Evolutionary conservation across 768 basidiomycete genomes (phyloP).

Genomic region (Russula ochroleuca): DNA sequence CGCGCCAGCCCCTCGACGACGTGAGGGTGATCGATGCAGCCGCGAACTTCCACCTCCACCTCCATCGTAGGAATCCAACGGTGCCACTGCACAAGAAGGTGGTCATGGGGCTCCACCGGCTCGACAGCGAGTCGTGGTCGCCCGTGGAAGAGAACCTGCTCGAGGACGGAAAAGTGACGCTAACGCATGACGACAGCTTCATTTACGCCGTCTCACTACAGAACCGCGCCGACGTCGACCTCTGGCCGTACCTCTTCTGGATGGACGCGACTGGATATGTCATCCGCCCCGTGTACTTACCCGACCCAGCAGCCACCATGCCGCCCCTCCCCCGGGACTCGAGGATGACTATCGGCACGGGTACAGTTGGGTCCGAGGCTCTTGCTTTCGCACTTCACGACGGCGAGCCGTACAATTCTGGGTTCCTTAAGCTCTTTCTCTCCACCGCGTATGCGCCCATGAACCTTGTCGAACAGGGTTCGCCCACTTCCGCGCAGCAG

Average conservation of each 20-base stretch:
- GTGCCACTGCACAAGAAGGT: conserved; percentile 47
- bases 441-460: conserved; percentile 49
- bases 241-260: conserved; percentile 61
- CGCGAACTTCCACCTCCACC: conserved; percentile 56
- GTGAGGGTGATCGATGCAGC: conserved; percentile 47
- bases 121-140: conserved; percentile 45
- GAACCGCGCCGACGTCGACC: conserved; percentile 47
- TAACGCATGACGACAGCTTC: conserved; percentile 40
- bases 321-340: conserved; percentile 46
- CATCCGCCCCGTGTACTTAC: conserved; percentile 53
- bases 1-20: conserved; percentile 35
- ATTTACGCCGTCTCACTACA: conserved; percentile 48
- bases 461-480: conserved; percentile 46
- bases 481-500: conserved; percentile 16
- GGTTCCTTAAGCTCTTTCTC: conserved; percentile 56
- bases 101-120: conserved; percentile 48
- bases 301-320: conserved; percentile 35
- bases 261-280: conserved; percentile 55
- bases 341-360: conserved; percentile 42
- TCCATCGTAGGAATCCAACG: conserved; percentile 47
- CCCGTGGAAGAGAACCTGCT: conserved; percentile 46
- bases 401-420: conserved; percentile 40
- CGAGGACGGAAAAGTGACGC: conserved; percentile 44
- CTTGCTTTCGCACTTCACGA: conserved; percentile 43
- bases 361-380: conserved; percentile 44